phyloP scores from a whole-genome alignment of 768 basidiomycete species.

The Leccinum subgranulosum region DNA sequence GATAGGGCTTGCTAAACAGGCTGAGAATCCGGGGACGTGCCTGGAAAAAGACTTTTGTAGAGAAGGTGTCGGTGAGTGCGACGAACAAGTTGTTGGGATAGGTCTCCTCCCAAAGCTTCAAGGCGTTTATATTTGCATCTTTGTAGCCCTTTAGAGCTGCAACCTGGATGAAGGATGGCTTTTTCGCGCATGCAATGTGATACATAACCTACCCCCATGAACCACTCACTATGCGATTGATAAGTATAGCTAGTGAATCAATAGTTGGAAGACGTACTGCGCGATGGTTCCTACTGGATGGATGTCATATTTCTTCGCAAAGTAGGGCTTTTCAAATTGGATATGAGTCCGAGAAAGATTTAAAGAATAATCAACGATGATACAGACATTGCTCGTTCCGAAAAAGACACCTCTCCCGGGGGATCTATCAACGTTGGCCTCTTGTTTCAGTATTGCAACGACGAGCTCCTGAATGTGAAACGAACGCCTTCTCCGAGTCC shows the following conservation, averaged over 20 bases:
- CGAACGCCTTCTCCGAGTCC: constrained; percentile 77
- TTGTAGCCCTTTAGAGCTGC: constrained; percentile 85
- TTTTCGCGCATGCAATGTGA: neutral
- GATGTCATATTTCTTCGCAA: constrained; percentile 74
- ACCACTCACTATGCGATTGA: constrained; percentile 66
- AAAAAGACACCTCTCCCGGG: constrained; percentile 43
- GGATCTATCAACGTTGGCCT: constrained; percentile 55
- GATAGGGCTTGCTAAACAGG: neutral
- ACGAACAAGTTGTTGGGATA: constrained; percentile 57
- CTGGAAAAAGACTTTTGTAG: constrained; percentile 81
- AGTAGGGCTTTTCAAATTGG: constrained; percentile 54
- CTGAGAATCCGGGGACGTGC: constrained; percentile 34
- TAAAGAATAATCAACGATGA: neutral
- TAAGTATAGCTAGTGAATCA: constrained; percentile 1
- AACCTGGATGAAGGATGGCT: constrained; percentile 42
- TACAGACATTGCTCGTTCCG: constrained; percentile 86
- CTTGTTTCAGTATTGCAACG: constrained; percentile 64
- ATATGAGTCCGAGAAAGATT: neutral
- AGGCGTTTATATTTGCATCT: constrained; percentile 64
- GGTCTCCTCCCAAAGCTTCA: constrained; percentile 85
- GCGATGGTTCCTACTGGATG: constrained; percentile 78
- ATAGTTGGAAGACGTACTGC: constrained; percentile 54
- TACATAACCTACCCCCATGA: constrained; percentile 66
- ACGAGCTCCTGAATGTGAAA: constrained; percentile 76
- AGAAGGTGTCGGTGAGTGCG: constrained; percentile 95